Conservation (phyloP, 2,329 filamentous ascomycete species). For the Colletotrichum paranaense region DNA sequence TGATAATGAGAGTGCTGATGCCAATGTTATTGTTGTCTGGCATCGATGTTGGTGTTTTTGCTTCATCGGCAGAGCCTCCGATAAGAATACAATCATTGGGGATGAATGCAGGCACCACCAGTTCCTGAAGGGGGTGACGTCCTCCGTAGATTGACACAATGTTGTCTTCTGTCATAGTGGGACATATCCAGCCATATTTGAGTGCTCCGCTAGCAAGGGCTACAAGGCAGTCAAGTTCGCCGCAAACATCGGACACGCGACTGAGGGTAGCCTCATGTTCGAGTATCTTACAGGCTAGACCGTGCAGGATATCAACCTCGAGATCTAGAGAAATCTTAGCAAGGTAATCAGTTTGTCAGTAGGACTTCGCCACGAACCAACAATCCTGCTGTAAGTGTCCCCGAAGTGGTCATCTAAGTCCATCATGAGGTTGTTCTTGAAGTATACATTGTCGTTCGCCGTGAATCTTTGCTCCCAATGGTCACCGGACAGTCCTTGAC, state of each 20-base stretch:
- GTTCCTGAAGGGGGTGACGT: conserved; percentile 87
- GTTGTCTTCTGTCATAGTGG: conserved; percentile 77
- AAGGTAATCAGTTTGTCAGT: not conserved
- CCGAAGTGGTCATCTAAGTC: conserved; percentile 86
- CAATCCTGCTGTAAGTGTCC: conserved; percentile 86
- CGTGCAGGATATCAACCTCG: conserved; percentile 89
- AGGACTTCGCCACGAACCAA: conserved; percentile 64
- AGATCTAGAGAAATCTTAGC: conserved; percentile 64
- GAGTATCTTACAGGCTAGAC: conserved; percentile 77
- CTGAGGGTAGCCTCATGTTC: conserved; percentile 74
- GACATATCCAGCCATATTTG: conserved; percentile 77
- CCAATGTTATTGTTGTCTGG: conserved; percentile 3
- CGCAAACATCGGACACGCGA: conserved; percentile 81
- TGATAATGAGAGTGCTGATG: conserved; percentile 79
- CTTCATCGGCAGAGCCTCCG: conserved; percentile 63
- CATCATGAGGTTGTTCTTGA: conserved; percentile 85
- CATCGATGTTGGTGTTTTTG: conserved; percentile 34
- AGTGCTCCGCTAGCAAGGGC: conserved; percentile 83
- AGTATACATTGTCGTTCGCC: conserved; percentile 79
- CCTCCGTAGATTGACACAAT: conserved; percentile 81
- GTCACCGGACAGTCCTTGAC: conserved; percentile 64
- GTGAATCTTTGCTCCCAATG: conserved; percentile 84
- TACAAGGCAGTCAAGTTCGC: conserved; percentile 87
- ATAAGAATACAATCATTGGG: conserved; percentile 81
- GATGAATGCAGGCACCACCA: conserved; percentile 83